Percentiles rank a stretch among this genome's conserved stretches.
Conservation (phyloP, 2,329 filamentous ascomycete species). For the Penicillium sp. region DNA sequence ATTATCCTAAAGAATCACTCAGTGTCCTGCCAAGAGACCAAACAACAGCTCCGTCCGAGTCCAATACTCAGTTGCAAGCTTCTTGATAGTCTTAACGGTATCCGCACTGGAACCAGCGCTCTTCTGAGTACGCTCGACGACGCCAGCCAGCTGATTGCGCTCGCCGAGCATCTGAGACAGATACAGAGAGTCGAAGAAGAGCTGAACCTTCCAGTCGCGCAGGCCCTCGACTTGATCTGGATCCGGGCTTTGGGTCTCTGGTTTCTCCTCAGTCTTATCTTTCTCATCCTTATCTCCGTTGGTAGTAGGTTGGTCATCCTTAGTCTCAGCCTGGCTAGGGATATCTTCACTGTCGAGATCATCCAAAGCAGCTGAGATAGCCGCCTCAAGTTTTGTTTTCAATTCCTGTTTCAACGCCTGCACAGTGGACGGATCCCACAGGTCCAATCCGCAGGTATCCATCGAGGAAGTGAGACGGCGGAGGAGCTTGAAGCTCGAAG, state of each 20-base stretch:
- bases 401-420: slow-evolving; percentile 61
- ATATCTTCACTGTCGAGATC: slow-evolving; percentile 16
- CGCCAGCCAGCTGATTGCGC: slow-evolving; percentile 48
- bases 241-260: not conserved
- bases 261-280: not conserved
- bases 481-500: slow-evolving; percentile 70
- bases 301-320: not conserved
- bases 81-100: slow-evolving; percentile 56
- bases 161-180: slow-evolving; percentile 29
- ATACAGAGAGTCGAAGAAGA: slow-evolving; percentile 42
- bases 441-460: slow-evolving; percentile 68
- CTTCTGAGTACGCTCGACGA: slow-evolving; percentile 45
- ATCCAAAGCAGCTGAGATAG: slow-evolving; percentile 25
- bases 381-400: slow-evolving; percentile 47
- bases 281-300: slow-evolving; percentile 8
- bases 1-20: not conserved
- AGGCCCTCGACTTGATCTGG: slow-evolving; percentile 13
- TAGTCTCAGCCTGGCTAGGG: not conserved
- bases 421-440: slow-evolving; percentile 76
- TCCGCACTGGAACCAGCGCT: slow-evolving; percentile 53
- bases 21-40: slow-evolving; percentile 60
- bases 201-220: slow-evolving; percentile 38
- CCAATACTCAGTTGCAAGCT: slow-evolving; percentile 74
- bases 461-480: slow-evolving; percentile 65
- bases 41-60: slow-evolving; percentile 80